Percentiles rank a stretch among this genome's conserved stretches.
phyloP scores from a whole-genome alignment of 345 rosid species.

The Brassica juncea region DNA sequence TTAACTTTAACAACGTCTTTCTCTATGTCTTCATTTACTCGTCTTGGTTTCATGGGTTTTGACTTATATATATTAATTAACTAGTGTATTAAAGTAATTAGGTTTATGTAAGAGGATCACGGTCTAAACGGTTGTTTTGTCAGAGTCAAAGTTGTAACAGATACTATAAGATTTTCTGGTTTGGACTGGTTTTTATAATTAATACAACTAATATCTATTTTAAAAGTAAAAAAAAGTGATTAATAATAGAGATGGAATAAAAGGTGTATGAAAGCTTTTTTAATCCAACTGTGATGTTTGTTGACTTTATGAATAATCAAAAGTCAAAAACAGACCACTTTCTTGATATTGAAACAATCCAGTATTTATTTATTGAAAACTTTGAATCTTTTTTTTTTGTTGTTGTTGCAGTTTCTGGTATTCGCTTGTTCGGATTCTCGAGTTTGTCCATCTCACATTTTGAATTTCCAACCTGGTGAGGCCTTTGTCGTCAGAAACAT shows the following conservation, averaged over 20 bases:
- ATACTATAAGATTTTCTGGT: no score
- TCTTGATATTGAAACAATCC: slow-evolving; percentile 1
- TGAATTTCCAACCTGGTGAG: slow-evolving; percentile 87
- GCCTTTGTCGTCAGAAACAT: slow-evolving; percentile 88
- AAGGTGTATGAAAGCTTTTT: slow-evolving; percentile 1
- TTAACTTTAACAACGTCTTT: slow-evolving; percentile 6
- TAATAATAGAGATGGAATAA: not conserved
- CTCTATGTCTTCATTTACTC: not conserved
- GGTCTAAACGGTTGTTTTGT: no score
- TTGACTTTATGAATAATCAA: slow-evolving; percentile 28
- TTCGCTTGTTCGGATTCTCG: slow-evolving; percentile 95
- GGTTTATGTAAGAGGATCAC: no score
- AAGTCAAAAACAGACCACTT: not conserved
- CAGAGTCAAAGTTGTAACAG: no score
- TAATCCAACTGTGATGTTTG: slow-evolving; percentile 6
- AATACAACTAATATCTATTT: no score
- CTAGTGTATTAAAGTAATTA: not conserved
- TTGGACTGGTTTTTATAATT: no score
- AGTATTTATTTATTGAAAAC: not conserved
- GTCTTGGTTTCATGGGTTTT: not conserved
- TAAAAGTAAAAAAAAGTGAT: not conserved
- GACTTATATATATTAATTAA: not conserved
- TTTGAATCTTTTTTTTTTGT: not conserved
- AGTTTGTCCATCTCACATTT: slow-evolving; percentile 88
- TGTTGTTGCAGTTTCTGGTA: slow-evolving; percentile 68